Conservation (phyloP, 345 rosid genomes). For the Chamaenerion angustifolium region DNA sequence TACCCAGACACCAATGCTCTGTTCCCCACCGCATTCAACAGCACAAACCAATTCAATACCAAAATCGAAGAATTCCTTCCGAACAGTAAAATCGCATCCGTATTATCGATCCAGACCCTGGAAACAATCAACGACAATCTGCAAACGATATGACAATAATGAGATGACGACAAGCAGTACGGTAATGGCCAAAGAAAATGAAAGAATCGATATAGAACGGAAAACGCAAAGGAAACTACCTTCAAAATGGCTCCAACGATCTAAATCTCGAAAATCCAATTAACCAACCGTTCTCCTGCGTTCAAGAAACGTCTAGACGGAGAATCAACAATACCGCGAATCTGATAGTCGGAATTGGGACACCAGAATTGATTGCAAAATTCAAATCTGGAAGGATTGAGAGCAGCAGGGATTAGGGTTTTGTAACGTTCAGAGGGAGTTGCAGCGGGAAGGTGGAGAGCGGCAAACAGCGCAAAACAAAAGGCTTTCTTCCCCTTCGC, state of each 20-base stretch:
- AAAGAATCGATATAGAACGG: too few species aligned
- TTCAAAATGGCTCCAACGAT: neutral
- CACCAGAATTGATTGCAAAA: neutral
- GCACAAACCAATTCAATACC: neutral
- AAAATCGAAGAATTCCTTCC: too few species aligned
- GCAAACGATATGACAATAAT: too few species aligned
- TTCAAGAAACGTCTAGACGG: slow-evolving; percentile 1
- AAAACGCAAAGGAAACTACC: slow-evolving; percentile 2
- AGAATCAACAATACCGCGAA: slow-evolving; percentile 1
- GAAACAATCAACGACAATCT: too few species aligned
- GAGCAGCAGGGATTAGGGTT: slow-evolving; percentile 7
- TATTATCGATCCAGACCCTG: too few species aligned
- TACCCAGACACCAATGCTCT: neutral
- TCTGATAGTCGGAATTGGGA: neutral
- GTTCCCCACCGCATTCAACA: slow-evolving; percentile 8
- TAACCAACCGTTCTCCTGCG: neutral
- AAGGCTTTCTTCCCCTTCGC: slow-evolving; percentile 5
- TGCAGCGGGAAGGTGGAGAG: slow-evolving; percentile 14
- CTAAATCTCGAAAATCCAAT: neutral
- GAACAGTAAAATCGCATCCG: too few species aligned
- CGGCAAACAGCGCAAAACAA: slow-evolving; percentile 7
- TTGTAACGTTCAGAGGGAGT: slow-evolving; percentile 3
- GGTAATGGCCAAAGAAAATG: too few species aligned
- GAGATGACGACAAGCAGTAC: too few species aligned
- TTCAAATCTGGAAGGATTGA: neutral